Evolutionary conservation across 495 filamentous ascomycete genomes (phyloP).

Genomic region (Bryoglossum gracile): DNA sequence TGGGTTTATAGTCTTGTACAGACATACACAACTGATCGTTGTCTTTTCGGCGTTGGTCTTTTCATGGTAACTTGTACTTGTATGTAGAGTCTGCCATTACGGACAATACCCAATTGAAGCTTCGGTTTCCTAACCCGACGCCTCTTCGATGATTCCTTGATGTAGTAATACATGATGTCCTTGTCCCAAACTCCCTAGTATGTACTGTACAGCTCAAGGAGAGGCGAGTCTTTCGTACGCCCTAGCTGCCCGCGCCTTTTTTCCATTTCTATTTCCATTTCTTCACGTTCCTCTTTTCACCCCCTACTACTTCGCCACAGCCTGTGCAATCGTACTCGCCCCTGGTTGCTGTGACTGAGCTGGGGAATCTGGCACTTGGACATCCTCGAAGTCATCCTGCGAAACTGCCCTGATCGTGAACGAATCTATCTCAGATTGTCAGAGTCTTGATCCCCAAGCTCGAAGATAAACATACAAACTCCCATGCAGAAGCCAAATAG

Average conservation of each 20-base stretch:
- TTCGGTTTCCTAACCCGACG: not conserved
- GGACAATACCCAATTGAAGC: not conserved
- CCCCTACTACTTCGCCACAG: slow-evolving; percentile 6
- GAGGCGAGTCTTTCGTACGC: too few relatives aligned
- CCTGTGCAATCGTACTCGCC: slow-evolving; percentile 24
- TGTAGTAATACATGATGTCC: not conserved
- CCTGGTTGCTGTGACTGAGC: slow-evolving; percentile 33
- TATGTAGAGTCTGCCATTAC: not conserved
- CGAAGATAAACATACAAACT: slow-evolving; percentile 61
- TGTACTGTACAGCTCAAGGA: too few relatives aligned
- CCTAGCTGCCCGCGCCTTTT: too few relatives aligned
- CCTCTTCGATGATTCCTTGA: not conserved
- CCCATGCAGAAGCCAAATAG: slow-evolving; percentile 63
- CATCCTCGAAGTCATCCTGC: slow-evolving; percentile 97
- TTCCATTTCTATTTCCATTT: too few relatives aligned
- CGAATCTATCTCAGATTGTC: slow-evolving; percentile 48
- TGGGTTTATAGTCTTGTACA: not conserved
- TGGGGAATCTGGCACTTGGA: slow-evolving; percentile 71
- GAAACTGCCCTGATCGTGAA: slow-evolving; percentile 86
- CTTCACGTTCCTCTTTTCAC: too few relatives aligned
- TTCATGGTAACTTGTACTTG: not conserved
- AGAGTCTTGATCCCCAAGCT: slow-evolving; percentile 1
- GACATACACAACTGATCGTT: not conserved
- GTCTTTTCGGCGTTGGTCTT: not conserved
- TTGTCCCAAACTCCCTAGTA: too few relatives aligned